These are phyloP conservation scores for Candida sanyaensis DNA, from an alignment of 1,139 yeast species.

Conservation along the genomic window DNA sequence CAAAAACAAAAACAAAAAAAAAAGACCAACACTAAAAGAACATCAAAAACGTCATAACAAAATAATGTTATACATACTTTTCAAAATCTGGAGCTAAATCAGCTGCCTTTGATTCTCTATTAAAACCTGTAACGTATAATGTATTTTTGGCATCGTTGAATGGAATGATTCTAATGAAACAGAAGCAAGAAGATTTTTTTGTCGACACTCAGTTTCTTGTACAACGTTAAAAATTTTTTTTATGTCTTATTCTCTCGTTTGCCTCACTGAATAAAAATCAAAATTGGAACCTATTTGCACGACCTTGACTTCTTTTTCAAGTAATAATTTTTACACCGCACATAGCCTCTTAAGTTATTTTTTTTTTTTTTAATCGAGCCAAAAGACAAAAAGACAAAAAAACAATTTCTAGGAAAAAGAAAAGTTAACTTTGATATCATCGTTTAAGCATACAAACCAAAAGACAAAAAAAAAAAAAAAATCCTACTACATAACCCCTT, in stretches of 20 bases:
- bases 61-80: slow-evolving; percentile 46
- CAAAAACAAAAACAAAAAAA: background rate
- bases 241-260: no score
- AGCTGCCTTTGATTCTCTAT: slow-evolving; percentile 60
- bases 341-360: background rate
- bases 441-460: background rate
- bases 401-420: background rate
- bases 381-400: background rate
- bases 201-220: no score
- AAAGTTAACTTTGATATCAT: background rate
- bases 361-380: background rate
- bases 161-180: background rate
- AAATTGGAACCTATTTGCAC: background rate
- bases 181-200: background rate
- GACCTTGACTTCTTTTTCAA: background rate
- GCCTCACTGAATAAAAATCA: background rate
- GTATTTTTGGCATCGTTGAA: slow-evolving; percentile 52
- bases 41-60: slow-evolving; percentile 1
- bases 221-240: no score
- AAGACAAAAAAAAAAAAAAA: background rate
- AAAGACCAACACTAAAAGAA: background rate
- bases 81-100: slow-evolving; percentile 72
- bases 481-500: background rate
- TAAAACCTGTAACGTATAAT: slow-evolving; percentile 64
- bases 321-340: background rate